These are phyloP conservation scores for Neckera pumila DNA, from an alignment of 225 moss, liverwort and hornwort species.

Conservation along the genomic window DNA sequence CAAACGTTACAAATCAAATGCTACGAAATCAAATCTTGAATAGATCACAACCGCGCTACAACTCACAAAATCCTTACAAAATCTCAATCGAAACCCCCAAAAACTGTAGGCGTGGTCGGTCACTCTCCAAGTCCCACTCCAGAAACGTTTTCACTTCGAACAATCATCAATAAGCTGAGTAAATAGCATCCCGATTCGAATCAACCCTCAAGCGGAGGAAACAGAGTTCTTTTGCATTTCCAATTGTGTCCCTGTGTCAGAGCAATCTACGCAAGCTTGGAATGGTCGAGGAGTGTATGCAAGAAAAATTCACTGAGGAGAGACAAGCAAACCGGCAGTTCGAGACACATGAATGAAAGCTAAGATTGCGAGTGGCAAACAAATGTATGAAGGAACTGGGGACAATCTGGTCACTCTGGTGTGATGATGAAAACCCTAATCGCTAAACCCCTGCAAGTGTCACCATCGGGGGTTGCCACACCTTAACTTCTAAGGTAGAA, in stretches of 20 bases:
- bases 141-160: neutral
- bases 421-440: neutral
- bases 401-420: too few relatives aligned
- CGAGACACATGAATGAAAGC: too few relatives aligned
- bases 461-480: neutral
- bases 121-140: neutral
- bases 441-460: neutral
- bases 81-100: neutral
- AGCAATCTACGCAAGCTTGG: neutral
- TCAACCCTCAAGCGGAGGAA: neutral
- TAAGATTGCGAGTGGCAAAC: neutral
- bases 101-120: neutral
- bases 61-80: neutral
- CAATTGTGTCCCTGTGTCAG: neutral
- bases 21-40: neutral
- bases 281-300: neutral
- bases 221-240: too few relatives aligned
- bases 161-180: neutral
- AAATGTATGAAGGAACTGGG: neutral
- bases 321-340: neutral
- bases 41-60: neutral
- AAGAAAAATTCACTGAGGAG: neutral
- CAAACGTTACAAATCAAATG: neutral
- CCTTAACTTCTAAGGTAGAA: too few relatives aligned
- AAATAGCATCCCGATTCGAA: neutral